Evolutionary conservation across 371 early-diverging fungal species (phyloP), one percentile per base, ranked within the genome.

Genomic region (Neoconidiobolus thromboides): DNA sequence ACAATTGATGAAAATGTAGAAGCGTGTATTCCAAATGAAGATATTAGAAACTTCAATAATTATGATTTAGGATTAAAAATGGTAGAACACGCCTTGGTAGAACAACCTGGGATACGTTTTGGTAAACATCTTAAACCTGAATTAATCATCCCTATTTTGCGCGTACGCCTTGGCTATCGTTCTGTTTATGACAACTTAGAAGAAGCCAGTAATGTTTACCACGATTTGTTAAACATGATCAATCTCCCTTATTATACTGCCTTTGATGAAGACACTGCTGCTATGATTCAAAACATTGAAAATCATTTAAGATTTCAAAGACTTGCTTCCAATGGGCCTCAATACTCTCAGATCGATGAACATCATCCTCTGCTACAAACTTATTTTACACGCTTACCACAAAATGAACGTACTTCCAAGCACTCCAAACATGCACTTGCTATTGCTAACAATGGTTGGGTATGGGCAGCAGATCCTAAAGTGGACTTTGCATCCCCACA

Each of bases 381-480:
- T 0, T 92, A 93, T 67, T 97, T 97, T 63, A 95, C 98, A 0
- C 82, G 84, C 5, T 63, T 87, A 52, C 68, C 71, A 10, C 37
- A 68, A 46, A 72, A 75, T 48, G 62, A 70, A n/a, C 63, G 43
- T 15, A 71, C 73, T 4, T 43, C 64, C 0, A 54, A 57, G 5
- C 80, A 85, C 62, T 72, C 76, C 39, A 67, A 78, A 42, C 78
- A 76, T 3, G 79, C 77, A 5, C 65, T 80, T 44, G 78, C 74
- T 12, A 62, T 97, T 42, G 96, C 90, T 36, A 93, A 91, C 73
- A 97, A 97, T 68, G 98, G 98, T 2, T 97, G 98, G 98, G 91
- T 97, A 51, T 96, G 96, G 98, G 89, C 89, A 64, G 96, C 91
- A 2, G 89, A 94, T 63, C 96, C 95, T 2, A 65, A 93, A 50